phyloP scores from a whole-genome alignment of 1,284 basidiomycete species.

The Apiotrichum laibachii region DNA sequence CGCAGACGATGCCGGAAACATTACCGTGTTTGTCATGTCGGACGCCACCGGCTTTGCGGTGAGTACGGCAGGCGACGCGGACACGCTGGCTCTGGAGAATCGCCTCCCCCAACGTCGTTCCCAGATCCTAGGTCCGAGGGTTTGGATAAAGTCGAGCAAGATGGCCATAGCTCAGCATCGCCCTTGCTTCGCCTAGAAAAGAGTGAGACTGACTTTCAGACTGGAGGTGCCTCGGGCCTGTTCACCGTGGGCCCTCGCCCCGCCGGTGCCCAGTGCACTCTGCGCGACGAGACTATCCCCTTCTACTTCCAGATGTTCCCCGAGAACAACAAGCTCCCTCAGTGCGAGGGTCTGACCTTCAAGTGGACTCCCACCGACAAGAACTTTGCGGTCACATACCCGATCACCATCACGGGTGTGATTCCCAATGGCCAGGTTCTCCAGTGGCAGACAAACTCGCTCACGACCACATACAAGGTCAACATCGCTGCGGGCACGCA shows the following conservation, averaged over 20 bases:
- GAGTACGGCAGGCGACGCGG: conserved; percentile 11
- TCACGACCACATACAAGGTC: conserved; percentile 30
- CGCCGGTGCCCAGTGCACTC: conserved; percentile 20
- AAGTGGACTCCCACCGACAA: conserved; percentile 32
- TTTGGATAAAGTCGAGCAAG: neutral
- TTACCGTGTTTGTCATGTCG: conserved; percentile 42
- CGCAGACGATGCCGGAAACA: conserved; percentile 34
- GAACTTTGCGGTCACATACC: conserved; percentile 16
- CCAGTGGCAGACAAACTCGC: conserved; percentile 17
- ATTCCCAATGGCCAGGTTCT: conserved; percentile 45
- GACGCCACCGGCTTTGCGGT: conserved; percentile 41
- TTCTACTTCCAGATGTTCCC: conserved; percentile 32
- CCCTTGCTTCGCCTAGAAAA: too few species aligned
- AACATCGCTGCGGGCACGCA: conserved; percentile 36
- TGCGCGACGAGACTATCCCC: conserved; percentile 19
- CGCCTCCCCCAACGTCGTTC: neutral
- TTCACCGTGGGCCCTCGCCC: conserved; percentile 25
- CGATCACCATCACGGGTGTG: conserved; percentile 39
- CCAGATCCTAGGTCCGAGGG: too few species aligned
- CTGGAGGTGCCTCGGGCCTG: conserved; percentile 39
- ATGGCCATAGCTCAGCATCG: neutral
- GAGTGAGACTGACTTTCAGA: conserved; percentile 22
- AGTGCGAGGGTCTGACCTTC: conserved; percentile 37
- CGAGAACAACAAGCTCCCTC: conserved; percentile 34
- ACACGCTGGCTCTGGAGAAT: neutral